phyloP scores from a whole-genome alignment of 768 basidiomycete species.

The Mycena kentingensis region DNA sequence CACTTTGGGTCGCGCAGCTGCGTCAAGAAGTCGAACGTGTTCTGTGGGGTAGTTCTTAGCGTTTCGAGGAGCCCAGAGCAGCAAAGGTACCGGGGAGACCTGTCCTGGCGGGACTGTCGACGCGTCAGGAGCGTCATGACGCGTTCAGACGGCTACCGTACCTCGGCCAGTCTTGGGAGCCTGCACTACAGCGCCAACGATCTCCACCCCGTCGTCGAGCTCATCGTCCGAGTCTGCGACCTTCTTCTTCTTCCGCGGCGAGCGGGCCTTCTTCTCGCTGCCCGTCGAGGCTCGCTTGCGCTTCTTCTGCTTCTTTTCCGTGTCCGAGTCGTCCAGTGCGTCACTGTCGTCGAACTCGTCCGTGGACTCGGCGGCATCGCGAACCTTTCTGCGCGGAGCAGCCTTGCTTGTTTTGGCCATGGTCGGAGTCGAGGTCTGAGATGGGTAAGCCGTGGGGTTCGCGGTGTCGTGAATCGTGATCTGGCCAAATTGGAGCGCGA shows the following conservation, averaged over 20 bases:
- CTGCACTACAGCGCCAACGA: constrained; percentile 76
- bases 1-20: constrained; percentile 72
- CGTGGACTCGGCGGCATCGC: constrained; percentile 18
- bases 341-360: constrained; percentile 42
- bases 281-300: constrained; percentile 27
- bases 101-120: constrained; percentile 75
- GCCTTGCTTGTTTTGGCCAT: too few relatives aligned
- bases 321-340: constrained; percentile 43
- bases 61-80: too few relatives aligned
- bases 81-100: too few relatives aligned
- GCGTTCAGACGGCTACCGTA: constrained; percentile 27
- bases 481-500: too few relatives aligned
- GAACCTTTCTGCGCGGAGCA: too few relatives aligned
- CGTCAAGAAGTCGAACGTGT: constrained; percentile 77
- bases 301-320: constrained; percentile 28
- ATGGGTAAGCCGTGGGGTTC: too few relatives aligned
- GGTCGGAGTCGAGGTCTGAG: too few relatives aligned
- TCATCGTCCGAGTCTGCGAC: constrained; percentile 45
- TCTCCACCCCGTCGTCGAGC: constrained; percentile 63
- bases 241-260: constrained; percentile 32
- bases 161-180: constrained; percentile 85
- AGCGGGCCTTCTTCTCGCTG: constrained; percentile 28
- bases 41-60: too few relatives aligned
- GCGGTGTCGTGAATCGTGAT: too few relatives aligned
- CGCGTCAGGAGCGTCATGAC: neutral